Evolutionary conservation across 352 stramenopile species (phyloP).

Genomic region (Phytophthora ohioensis): DNA sequence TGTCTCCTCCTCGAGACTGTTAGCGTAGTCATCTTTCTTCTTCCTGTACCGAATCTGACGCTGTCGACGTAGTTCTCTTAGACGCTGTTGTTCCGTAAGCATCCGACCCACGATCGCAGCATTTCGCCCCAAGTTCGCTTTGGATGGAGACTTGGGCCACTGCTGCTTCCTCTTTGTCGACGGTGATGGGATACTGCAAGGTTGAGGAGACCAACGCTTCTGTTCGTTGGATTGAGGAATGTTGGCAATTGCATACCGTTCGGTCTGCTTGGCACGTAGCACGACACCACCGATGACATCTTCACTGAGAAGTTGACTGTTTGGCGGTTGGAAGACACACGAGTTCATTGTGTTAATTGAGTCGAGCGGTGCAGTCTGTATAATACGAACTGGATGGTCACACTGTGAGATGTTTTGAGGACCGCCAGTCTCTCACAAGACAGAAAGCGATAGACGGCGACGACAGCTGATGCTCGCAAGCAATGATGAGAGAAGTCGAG

Average conservation of each 20-base stretch:
- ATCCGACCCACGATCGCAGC: not conserved
- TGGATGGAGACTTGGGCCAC: too few species aligned
- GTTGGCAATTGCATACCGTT: not conserved
- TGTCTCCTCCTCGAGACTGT: not conserved
- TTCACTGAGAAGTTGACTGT: conserved; percentile 13
- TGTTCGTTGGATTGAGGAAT: too few species aligned
- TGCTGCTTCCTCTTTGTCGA: too few species aligned
- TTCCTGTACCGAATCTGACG: conserved; percentile 22
- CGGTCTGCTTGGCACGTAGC: not conserved
- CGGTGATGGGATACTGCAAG: too few species aligned
- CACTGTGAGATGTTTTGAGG: too few species aligned
- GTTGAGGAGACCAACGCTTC: too few species aligned
- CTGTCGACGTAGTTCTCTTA: not conserved
- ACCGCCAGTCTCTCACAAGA: not conserved
- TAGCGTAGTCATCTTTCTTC: not conserved
- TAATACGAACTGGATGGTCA: too few species aligned
- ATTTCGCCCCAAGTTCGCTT: too few species aligned
- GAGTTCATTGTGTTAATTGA: conserved; percentile 1
- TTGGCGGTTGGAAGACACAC: conserved; percentile 9
- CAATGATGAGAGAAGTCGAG: not conserved
- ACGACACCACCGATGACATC: conserved; percentile 6
- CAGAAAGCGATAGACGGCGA: conserved; percentile 1
- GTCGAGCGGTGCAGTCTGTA: not conserved
- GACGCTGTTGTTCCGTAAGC: not conserved
- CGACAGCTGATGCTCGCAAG: not conserved